Percentiles rank a stretch among this genome's conserved stretches.
phyloP scores from a whole-genome alignment of 2,329 filamentous ascomycete species.

The Colletotrichum lindemuthianum region DNA sequence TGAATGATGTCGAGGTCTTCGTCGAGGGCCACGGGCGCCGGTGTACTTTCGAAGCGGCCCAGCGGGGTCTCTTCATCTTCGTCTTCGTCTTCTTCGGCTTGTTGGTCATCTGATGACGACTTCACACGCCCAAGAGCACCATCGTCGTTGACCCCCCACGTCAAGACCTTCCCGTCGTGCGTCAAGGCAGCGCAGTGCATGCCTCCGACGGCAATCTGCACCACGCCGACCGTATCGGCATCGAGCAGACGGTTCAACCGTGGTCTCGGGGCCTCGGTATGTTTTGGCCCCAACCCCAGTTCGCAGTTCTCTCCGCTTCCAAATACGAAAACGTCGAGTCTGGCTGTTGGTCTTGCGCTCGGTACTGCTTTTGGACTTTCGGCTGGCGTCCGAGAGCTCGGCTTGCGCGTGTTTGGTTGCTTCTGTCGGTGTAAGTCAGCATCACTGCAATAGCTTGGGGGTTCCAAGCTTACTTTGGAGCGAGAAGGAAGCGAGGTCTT shows the following conservation, averaged over 20 bases:
- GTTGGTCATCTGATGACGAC: slow-evolving; percentile 46
- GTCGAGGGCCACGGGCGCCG: slow-evolving; percentile 60
- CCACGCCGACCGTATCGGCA: slow-evolving; percentile 63
- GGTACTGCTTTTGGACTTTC: neutral
- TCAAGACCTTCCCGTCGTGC: slow-evolving; percentile 69
- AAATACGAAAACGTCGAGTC: slow-evolving; percentile 30
- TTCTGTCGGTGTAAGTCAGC: too few relatives aligned
- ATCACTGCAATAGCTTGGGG: too few relatives aligned
- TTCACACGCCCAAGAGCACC: slow-evolving; percentile 70
- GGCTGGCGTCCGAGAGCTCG: too few relatives aligned
- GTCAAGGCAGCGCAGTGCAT: slow-evolving; percentile 73
- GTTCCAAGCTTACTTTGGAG: too few relatives aligned
- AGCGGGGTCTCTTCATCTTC: slow-evolving; percentile 51
- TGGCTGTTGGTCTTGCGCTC: slow-evolving; percentile 1
- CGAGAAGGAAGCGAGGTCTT: too few relatives aligned
- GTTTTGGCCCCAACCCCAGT: slow-evolving; percentile 22
- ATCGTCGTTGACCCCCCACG: slow-evolving; percentile 76
- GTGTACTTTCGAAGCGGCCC: slow-evolving; percentile 60
- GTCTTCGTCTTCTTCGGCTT: slow-evolving; percentile 50
- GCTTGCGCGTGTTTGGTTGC: too few relatives aligned
- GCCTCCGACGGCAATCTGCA: slow-evolving; percentile 69
- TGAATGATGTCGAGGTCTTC: slow-evolving; percentile 65
- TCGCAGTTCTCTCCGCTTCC: slow-evolving; percentile 33
- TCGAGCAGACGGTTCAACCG: slow-evolving; percentile 64
- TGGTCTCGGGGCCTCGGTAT: slow-evolving; percentile 16